phyloP scores from a whole-genome alignment of 345 rosid species.

The Mercurialis annua region DNA sequence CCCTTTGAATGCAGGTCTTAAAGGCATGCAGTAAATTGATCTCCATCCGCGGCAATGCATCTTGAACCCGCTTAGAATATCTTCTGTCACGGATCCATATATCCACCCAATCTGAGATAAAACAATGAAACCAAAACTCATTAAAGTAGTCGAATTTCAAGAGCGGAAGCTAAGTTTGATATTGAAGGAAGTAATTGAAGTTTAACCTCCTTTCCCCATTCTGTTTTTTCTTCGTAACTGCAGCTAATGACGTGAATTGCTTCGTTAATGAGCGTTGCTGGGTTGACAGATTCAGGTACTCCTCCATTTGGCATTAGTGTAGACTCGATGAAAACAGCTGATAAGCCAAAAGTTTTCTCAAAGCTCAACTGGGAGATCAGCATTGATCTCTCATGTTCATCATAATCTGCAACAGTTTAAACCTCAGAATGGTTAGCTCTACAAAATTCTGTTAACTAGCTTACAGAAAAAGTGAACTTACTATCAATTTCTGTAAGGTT shows the following conservation, averaged over 20 bases:
- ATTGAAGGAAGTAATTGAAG: constrained; percentile 1
- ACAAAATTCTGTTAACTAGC: background rate
- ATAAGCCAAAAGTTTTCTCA: constrained; percentile 93
- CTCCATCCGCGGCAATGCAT: constrained; percentile 99
- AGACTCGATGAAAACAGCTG: constrained; percentile 93
- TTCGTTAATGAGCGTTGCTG: constrained; percentile 82
- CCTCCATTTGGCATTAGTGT: constrained; percentile 92
- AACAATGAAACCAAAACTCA: background rate
- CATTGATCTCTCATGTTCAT: constrained; percentile 92
- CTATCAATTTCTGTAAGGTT: constrained; percentile 85
- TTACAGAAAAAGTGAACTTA: constrained; percentile 28
- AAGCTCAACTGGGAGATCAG: constrained; percentile 86
- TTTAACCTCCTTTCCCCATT: constrained; percentile 96
- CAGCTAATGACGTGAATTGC: constrained; percentile 97
- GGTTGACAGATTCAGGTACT: constrained; percentile 79
- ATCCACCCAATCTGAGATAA: constrained; percentile 88
- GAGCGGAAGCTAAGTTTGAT: background rate
- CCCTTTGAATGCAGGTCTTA: constrained; percentile 97
- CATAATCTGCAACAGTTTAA: constrained; percentile 55
- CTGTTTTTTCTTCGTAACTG: constrained; percentile 91
- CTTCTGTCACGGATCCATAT: constrained; percentile 93
- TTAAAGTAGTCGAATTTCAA: background rate
- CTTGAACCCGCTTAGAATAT: constrained; percentile 92
- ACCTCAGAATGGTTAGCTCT: constrained; percentile 3
- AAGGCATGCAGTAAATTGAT: constrained; percentile 92